Evolutionary conservation across 805 yeast genomes (phyloP), one percentile per base, ranked within the genome.

Genomic region (Zygosaccharomyces pseudorouxii): DNA sequence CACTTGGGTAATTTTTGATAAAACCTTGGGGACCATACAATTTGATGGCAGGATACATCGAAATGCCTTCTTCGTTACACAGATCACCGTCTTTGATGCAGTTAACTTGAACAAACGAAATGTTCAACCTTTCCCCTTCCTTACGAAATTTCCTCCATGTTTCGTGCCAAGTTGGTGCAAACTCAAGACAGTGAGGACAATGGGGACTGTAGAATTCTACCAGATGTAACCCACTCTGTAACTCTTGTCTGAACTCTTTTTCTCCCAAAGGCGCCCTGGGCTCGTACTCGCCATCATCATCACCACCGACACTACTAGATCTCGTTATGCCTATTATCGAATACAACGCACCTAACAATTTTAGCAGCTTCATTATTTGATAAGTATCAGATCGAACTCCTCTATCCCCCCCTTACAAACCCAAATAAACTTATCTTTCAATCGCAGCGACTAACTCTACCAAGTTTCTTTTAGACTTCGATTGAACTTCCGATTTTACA

Each of bases 161-260:
- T 48, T 76, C 72, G 50, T 80, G 77, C 97, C 98, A 93, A 6
- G 70, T 74, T 1, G 99, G 98, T 2, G 87, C 93, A 46, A 93
- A 69, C 6, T 70, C 73, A 52, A 71, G 76, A 69, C 99, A 93
- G 67, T 92, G 98, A 6, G 71, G 64, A 64, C 99, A 93, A 59
- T 83, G 83, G 0, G 99, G 99, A 28, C 96, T 88, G 63, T 69
- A 93, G 68, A 89, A 90, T 68, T 92, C 97, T 29, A 92, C 82
- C 60, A 92, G 75, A 59, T 89, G 84, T 18, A 82, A 68, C 2
- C 84, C 84, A 8, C 73, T 67, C 16, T 71, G 61, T n/a, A 80
- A 60, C 31, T 70, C 68, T 10, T 64, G 51, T 46, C 79, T 81
- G 59, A 86, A 88, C 18, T 70, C 73, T 0, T 68, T 74, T 3